Base-by-base conservation (phyloP, 176 grass and related monocot genomes). In the Thinopyrum elongatum region DNA sequence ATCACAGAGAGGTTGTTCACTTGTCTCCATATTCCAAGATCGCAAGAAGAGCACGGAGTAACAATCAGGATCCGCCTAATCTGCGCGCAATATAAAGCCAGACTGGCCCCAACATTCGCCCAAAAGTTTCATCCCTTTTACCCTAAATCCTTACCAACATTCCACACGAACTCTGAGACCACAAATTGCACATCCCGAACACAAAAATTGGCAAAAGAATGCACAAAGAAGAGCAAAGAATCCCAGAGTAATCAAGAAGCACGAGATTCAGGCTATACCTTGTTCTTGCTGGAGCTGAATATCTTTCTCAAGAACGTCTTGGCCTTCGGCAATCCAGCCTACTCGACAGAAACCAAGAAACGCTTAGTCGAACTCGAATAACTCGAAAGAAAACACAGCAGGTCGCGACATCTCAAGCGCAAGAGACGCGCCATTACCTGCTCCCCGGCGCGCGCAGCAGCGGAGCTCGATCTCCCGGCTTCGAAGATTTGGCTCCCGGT, bases 271-370 rank as follows among this genome's bases (percentile, higher is more conserved):
- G 16, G 26, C 26, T 16, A 22, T 77, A 77, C 74, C 74, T 7
- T 29, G 27, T 55, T n/a, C 27, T 29, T 76, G 74, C 2, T 13
- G 47, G 11, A 77, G 17, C 16, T 14, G 26, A 19, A 0, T 51
- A 33, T 12, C 5, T 21, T 57, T 30, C 51, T 60, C 19, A 5
- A 12, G 29, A 35, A 1, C 55, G 11, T 16, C 21, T 72, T 72
- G 36, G 69, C 69, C 35, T 41, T 22, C 22, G 10, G 36, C 22
- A 25, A 62, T 62, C n/a, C n/a, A n/a, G 42, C 71, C 70, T 47
- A 74, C n/a, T 47, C 70, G 12, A 47, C 12, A 79, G 22, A 62
- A 62, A 62, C 31, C 55, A 79, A 62, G 76, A 79, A 79, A 62
- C 31, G 55, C 55, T 62, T 11, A 62, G 75, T 34, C 49, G 49